A percentile compares a stretch with the other conserved stretches of the same genome.
Conservation (phyloP, 306 rosid genomes). For the Mucuna pruriens region DNA sequence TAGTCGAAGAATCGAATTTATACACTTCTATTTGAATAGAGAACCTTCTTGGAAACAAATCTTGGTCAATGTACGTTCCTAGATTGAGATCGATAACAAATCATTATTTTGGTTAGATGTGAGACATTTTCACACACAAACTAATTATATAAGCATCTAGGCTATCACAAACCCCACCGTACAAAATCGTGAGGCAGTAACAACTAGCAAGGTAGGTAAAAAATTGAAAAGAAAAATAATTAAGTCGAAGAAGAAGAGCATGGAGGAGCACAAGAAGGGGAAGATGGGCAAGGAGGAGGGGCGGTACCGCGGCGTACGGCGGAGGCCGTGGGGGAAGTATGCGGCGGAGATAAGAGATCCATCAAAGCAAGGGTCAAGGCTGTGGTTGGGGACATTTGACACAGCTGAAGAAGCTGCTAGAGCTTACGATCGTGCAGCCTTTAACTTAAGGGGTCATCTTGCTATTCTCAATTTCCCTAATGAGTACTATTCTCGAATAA, state of each 20-base stretch:
- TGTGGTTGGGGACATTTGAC: conserved; percentile 85
- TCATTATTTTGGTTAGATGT: conserved; percentile 7
- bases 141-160: conserved; percentile 37
- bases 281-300: conserved; percentile 55
- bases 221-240: not conserved
- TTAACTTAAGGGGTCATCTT: conserved; percentile 74
- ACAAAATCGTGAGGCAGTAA: not conserved
- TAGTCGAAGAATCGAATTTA: conserved; percentile 70
- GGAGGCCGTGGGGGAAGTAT: conserved; percentile 89
- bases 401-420: conserved; percentile 86
- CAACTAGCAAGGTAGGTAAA: not conserved
- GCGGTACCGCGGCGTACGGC: conserved; percentile 65
- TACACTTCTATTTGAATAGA: conserved; percentile 33
- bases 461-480: conserved; percentile 78
- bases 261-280: conserved; percentile 59
- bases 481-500: conserved; percentile 69
- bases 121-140: not conserved
- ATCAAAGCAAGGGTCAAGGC: conserved; percentile 70
- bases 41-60: conserved; percentile 47
- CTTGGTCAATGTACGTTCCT: conserved; percentile 60
- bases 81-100: conserved; percentile 35
- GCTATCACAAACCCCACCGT: conserved; percentile 8
- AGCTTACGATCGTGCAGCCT: conserved; percentile 87
- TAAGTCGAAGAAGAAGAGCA: not conserved
- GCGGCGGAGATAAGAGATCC: conserved; percentile 92